Evolutionary conservation across 2,329 filamentous ascomycete species (phyloP), one percentile per base, ranked within the genome.

Genomic region (Fusarium protoensiforme): DNA sequence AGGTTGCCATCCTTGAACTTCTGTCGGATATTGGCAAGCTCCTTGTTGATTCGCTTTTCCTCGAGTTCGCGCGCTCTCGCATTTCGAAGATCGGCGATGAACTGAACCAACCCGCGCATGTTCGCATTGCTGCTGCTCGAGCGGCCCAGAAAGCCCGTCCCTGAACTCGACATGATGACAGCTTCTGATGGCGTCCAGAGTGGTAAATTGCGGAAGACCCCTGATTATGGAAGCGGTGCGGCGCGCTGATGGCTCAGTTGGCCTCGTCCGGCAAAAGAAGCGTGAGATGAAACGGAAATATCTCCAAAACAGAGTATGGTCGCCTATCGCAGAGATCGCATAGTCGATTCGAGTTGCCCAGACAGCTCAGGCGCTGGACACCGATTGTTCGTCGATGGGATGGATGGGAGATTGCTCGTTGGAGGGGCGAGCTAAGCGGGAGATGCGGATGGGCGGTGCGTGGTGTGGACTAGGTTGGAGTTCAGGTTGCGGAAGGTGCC

Each of bases 1-100:
- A 99, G 87, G 80, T 89, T 96, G 74, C 95, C 95, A 82, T 96
- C 94, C 89, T 97, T 98, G 87, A 98, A 99, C 85, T 98, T 98
- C 85, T 98, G 94, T 80, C 92, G 92, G 82, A 99, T 99, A 81
- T 99, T 99, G 81, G 96, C 96, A 83, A 99, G 86, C 86, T 99
- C 96, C 87, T 99, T 99, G 84, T 99, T 99, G 86, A 99, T 98
- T 81, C 96, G 91, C 89, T 99, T 99, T 87, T 99, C 96, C 83
- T 99, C 96, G 72, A 99, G 86, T 83, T 99, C 96, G 71, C 97
- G 91, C 54, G 97, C 96, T 83, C 96, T 90, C 62, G 96, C 96
- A 83, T 99, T 99, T 81, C 96, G 89, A 79, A 99, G 84, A 83
- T 99, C 96, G 71, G 96, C 96, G 82, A 99, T 99, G 86, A 99